Base-by-base conservation (phyloP, 768 basidiomycete genomes). In the Tubosaeta sp. region DNA sequence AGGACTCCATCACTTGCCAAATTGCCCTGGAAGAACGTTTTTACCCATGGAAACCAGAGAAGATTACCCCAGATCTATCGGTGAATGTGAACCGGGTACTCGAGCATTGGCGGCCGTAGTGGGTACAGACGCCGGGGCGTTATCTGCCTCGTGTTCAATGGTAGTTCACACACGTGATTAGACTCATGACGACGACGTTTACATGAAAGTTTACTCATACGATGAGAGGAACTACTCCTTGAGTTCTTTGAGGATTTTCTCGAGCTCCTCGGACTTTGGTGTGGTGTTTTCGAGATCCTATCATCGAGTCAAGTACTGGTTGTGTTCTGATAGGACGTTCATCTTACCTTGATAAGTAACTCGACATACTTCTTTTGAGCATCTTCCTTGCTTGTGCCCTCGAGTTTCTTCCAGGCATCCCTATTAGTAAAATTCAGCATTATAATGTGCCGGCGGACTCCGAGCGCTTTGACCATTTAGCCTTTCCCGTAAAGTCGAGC, bases 401-500 rank as follows among this genome's bases (percentile, higher is more conserved):
- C 78, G 56, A 86, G 76, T 3, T 57, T 64, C 11, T 83, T 78
- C 91, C 93, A 97, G 19, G 95, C 95, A 63, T 90, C 83, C 93
- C 92, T 94, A 61, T 17, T 14, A 27, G n/a, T 35, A 47, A 51
- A 37, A 11, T 16, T 37, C 17, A 54, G 43, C 25, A 42, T n/a
- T 8, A 19, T 25, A 2, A 50, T 7, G 10, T n/a, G 43, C 39
- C 14, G 12, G 42, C 27, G 34, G 29, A 31, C n/a, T n/a, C n/a
- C n/a, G 39, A 32, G 22, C 47, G 72, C 56, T 4, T 13, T 46
- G 29, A 92, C 92, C 93, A 95, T 77, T 97, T 98, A 58, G 84
- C 86, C 72, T 89, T 94, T 58, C 86, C 95, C 19, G 74, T 71
- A 64, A 97, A 95, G 67, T 95, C 91, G 35, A 97, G 66, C 73